Percentiles rank a stretch among this genome's conserved stretches.
Evolutionary conservation across 2,329 filamentous ascomycete genomes (phyloP).

Genomic region (Monilinia fructicola): DNA sequence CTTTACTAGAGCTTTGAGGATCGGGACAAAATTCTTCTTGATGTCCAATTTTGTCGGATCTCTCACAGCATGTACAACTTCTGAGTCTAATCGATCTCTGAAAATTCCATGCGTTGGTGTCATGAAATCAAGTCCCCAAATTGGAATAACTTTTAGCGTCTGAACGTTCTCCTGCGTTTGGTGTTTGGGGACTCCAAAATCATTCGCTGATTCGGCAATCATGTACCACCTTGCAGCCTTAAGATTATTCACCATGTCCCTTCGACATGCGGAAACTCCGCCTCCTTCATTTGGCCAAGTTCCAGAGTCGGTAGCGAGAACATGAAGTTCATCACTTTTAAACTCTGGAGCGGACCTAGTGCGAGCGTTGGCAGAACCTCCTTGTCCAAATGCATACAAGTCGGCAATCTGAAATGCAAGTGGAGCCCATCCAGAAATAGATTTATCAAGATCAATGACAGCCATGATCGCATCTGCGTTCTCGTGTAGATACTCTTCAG

Average conservation of each 20-base stretch:
- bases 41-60: slow-evolving; percentile 47
- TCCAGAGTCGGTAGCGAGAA: slow-evolving; percentile 42
- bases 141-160: slow-evolving; percentile 49
- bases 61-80: slow-evolving; percentile 48
- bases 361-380: slow-evolving; percentile 41
- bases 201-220: slow-evolving; percentile 52
- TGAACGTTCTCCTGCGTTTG: slow-evolving; percentile 53
- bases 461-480: slow-evolving; percentile 38
- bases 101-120: slow-evolving; percentile 52
- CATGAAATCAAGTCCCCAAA: slow-evolving; percentile 52
- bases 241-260: slow-evolving; percentile 52
- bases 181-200: slow-evolving; percentile 50
- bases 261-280: slow-evolving; percentile 51
- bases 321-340: slow-evolving; percentile 42
- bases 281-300: slow-evolving; percentile 43
- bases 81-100: slow-evolving; percentile 49
- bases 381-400: slow-evolving; percentile 41
- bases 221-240: slow-evolving; percentile 51
- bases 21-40: slow-evolving; percentile 53
- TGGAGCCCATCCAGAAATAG: slow-evolving; percentile 36
- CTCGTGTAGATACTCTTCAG: slow-evolving; percentile 45
- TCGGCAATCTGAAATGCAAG: slow-evolving; percentile 42
- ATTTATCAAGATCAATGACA: slow-evolving; percentile 37
- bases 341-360: slow-evolving; percentile 38
- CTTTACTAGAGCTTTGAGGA: slow-evolving; percentile 51